Conservation (phyloP, 306 rosid species). For the Lathyrus tuberosus region DNA sequence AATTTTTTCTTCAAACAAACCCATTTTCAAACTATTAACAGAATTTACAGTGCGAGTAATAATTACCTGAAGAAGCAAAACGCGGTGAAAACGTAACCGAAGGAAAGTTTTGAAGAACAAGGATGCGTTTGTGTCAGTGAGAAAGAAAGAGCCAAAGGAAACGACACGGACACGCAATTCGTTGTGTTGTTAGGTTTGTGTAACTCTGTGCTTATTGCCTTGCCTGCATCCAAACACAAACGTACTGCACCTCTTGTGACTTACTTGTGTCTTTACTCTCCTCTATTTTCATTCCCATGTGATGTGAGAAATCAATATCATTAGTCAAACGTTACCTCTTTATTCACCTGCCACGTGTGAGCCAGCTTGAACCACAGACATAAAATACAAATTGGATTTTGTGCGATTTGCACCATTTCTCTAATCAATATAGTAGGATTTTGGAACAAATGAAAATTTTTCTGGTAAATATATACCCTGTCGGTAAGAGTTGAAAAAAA, state of each 20-base stretch:
- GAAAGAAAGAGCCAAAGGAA: slow-evolving; percentile 22
- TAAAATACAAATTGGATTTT: too few species aligned
- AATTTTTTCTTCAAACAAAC: background rate
- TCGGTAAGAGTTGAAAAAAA: too few species aligned
- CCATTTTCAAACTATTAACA: too few species aligned
- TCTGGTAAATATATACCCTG: too few species aligned
- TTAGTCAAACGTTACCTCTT: slow-evolving; percentile 26
- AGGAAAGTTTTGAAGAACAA: background rate
- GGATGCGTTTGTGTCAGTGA: slow-evolving; percentile 11
- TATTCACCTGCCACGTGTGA: slow-evolving; percentile 28
- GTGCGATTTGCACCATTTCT: too few species aligned
- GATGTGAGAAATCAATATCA: background rate
- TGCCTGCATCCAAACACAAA: slow-evolving; percentile 23
- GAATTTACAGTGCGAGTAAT: background rate
- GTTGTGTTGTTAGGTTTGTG: slow-evolving; percentile 31
- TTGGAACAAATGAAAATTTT: too few species aligned
- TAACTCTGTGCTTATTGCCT: slow-evolving; percentile 13
- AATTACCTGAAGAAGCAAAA: background rate
- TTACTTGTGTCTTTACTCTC: background rate
- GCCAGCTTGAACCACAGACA: too few species aligned
- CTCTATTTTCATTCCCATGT: slow-evolving; percentile 32
- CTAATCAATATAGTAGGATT: too few species aligned
- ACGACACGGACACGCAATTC: slow-evolving; percentile 40
- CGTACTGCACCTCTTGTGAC: background rate
- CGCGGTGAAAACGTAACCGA: slow-evolving; percentile 2